Evolutionary conservation across 2,329 filamentous ascomycete species (phyloP), one percentile per base, ranked within the genome.

Genomic region (Cladorrhinum sp.): DNA sequence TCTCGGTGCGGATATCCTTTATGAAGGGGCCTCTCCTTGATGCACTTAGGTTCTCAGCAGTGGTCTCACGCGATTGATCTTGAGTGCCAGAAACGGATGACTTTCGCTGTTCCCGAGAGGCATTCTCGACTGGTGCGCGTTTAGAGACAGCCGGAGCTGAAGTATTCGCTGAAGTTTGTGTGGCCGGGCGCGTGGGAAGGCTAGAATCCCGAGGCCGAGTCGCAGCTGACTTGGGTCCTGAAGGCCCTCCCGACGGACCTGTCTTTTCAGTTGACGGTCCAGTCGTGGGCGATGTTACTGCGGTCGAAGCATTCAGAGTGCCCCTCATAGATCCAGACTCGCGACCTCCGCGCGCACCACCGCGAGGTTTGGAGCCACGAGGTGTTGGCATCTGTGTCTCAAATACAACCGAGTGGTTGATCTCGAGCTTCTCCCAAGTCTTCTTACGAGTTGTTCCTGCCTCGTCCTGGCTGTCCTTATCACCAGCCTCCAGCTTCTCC

Each of bases 351-450:
- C 80, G 76, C 56, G 75, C 75, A 61, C 82, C 80, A 16, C 80
- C 80, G 26, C 83, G 79, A 49, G 79, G 75, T 65, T 82, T 83
- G 30, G 79, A 73, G 58, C 77, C 76, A 64, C 82, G 80, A 48
- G 59, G 51, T 51, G 75, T 76, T 14, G 88, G 86, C 46, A 96
- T 74, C 26, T 90, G 91, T 0, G 95, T 97, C 73, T 91, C 89
- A 75, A 96, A 98, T 61, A 88, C 87, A 54, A 95, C 92, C 14
- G 86, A 89, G 8, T 92, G 94, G 12, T 91, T 91, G 60, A 97
- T 85, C 1, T 87, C 83, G 61, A 91, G 58, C 58, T 66, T 67
- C 42, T 62, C 87, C 94, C 95, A 98, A 70, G 92, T 91, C 69
- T 90, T 86, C 79, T 96, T 74, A 70, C 83, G 83, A 54, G 70